phyloP scores from a whole-genome alignment of 306 rosid genomes.

The Pyrus betulifolia region DNA sequence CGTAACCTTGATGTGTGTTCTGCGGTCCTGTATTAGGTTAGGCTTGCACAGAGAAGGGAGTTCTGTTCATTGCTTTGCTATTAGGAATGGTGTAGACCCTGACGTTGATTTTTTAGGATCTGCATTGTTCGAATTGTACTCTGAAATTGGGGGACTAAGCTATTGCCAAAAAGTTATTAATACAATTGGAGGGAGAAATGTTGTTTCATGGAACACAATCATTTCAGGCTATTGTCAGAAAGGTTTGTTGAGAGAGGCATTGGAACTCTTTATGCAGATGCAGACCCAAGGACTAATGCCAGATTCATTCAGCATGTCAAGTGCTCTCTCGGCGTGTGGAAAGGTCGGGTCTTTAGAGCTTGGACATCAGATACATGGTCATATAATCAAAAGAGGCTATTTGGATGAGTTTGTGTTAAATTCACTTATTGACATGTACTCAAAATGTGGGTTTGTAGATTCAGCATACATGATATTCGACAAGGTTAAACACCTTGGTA shows the following conservation, averaged over 20 bases:
- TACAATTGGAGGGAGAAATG: conserved; percentile 30
- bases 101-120: conserved; percentile 51
- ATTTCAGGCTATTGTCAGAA: conserved; percentile 55
- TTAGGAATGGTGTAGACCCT: conserved; percentile 46
- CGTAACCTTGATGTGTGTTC: conserved; percentile 50
- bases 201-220: conserved; percentile 61
- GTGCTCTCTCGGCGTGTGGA: conserved; percentile 76
- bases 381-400: conserved; percentile 57
- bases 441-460: conserved; percentile 66
- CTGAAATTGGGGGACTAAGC: conserved; percentile 37
- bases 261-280: conserved; percentile 48
- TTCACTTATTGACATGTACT: conserved; percentile 82
- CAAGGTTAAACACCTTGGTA: conserved; percentile 30
- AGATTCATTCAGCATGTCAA: conserved; percentile 70
- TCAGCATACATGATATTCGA: conserved; percentile 53
- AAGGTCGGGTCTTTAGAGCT: conserved; percentile 42
- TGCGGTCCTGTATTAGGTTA: conserved; percentile 61
- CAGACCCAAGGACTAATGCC: conserved; percentile 49
- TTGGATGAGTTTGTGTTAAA: conserved; percentile 62
- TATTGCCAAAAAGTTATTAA: conserved; percentile 47
- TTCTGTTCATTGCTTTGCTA: conserved; percentile 64
- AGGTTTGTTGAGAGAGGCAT: conserved; percentile 47
- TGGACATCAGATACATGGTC: conserved; percentile 72
- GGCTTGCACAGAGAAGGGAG: conserved; percentile 59
- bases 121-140: conserved; percentile 60